Evolutionary conservation across 2,329 filamentous ascomycete genomes (phyloP).

Genomic region (Aspergillus amoenus): DNA sequence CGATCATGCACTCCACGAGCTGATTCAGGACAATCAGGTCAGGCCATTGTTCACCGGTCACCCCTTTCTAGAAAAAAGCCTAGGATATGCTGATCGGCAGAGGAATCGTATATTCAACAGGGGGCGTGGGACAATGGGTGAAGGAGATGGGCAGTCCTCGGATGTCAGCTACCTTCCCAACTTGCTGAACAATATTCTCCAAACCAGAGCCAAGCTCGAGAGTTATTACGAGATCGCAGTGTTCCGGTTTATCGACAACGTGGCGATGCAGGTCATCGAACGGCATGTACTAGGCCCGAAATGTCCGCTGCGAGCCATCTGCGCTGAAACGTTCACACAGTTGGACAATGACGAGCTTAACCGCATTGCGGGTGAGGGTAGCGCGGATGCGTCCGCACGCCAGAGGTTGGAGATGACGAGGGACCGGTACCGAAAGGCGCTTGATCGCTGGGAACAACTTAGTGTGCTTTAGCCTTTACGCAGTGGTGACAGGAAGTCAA

Average conservation of each 20-base stretch:
- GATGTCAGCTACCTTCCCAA: not conserved
- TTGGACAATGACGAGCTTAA: conserved; percentile 13
- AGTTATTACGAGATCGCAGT: conserved; percentile 14
- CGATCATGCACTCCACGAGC: conserved; percentile 4
- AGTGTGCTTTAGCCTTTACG: not conserved
- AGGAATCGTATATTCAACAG: not conserved
- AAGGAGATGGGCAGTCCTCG: not conserved
- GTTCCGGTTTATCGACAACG: conserved; percentile 16
- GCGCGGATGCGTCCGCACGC: conserved; percentile 9
- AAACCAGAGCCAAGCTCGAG: conserved; percentile 1
- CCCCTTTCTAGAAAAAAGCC: not conserved
- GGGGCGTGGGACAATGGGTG: no score
- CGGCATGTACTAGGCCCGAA: conserved; percentile 11
- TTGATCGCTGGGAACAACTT: conserved; percentile 1
- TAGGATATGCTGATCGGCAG: not conserved
- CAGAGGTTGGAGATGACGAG: conserved; percentile 8
- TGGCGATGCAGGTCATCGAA: conserved; percentile 16
- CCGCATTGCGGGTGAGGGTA: conserved; percentile 17
- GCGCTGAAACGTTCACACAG: conserved; percentile 1
- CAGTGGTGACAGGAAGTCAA: no score
- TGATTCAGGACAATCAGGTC: conserved; percentile 15
- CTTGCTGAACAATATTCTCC: conserved; percentile 10
- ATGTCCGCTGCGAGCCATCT: conserved; percentile 12
- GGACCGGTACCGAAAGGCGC: conserved; percentile 12
- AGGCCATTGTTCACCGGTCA: conserved; percentile 6